Percentiles rank a stretch among this genome's conserved stretches.
Evolutionary conservation across 805 yeast genomes (phyloP).

Genomic region (Starmerella apis): DNA sequence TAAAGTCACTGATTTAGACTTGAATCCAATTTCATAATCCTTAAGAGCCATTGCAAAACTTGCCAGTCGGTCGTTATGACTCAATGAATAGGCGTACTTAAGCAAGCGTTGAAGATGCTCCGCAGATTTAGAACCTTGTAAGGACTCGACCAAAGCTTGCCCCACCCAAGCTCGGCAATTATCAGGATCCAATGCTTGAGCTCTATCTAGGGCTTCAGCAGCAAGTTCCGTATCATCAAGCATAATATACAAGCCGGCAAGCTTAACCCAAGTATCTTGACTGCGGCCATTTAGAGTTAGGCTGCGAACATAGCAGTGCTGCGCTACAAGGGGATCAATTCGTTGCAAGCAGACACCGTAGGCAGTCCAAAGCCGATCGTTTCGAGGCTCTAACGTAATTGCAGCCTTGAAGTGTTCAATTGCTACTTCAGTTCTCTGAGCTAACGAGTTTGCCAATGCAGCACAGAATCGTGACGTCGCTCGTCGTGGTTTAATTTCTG

Average conservation of each 20-base stretch:
- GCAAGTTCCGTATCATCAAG: slow-evolving; percentile 65
- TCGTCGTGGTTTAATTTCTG: slow-evolving; percentile 29
- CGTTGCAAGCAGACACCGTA: slow-evolving; percentile 66
- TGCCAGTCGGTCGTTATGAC: slow-evolving; percentile 59
- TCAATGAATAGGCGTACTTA: slow-evolving; percentile 67
- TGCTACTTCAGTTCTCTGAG: slow-evolving; percentile 40
- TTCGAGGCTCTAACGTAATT: slow-evolving; percentile 58
- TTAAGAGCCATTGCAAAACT: slow-evolving; percentile 60
- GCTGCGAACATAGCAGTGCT: slow-evolving; percentile 87
- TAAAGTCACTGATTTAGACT: slow-evolving; percentile 25
- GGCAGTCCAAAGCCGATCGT: slow-evolving; percentile 68
- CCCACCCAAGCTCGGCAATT: slow-evolving; percentile 74
- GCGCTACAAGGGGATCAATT: slow-evolving; percentile 61
- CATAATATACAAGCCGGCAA: slow-evolving; percentile 65
- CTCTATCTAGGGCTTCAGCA: slow-evolving; percentile 54
- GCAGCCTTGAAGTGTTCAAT: slow-evolving; percentile 53
- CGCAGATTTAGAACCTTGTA: slow-evolving; percentile 31
- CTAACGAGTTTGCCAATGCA: slow-evolving; percentile 42
- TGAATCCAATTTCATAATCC: slow-evolving; percentile 25
- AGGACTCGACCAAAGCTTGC: slow-evolving; percentile 47
- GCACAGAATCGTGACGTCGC: slow-evolving; percentile 49
- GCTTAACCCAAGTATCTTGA: slow-evolving; percentile 63
- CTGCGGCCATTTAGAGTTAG: slow-evolving; percentile 57
- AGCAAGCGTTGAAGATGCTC: slow-evolving; percentile 46
- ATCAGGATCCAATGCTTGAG: slow-evolving; percentile 75